Base-by-base conservation (phyloP, 2,329 filamentous ascomycete species). In the Dactylellina haptotyla region DNA sequence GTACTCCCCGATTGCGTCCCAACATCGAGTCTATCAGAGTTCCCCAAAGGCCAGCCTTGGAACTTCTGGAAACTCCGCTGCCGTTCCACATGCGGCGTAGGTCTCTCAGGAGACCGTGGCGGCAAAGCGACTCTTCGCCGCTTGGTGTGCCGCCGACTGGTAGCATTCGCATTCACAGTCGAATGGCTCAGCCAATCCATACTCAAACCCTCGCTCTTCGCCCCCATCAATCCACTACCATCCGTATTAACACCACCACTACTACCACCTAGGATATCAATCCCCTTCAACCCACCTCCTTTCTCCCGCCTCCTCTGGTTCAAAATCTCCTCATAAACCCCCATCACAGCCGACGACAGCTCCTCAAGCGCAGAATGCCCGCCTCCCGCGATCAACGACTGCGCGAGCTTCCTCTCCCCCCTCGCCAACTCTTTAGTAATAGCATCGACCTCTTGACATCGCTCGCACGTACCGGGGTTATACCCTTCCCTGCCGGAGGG, bases 311-410 rank as follows among this genome's bases (percentile, higher is more conserved):
- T 25, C 23, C 54, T 43, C 16, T 58, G 34, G 30, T 58, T 58
- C n/a, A 58, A 16, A 18, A 62, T 51, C 32, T 50, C 58, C n/a
- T 62, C 58, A 18, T 62, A 62, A 32, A 62, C 58, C 16, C 46
- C 28, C 28, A 62, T 41, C 14, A 62, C 43, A 28, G 45, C 58
- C 2, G 58, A 51, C 25, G 43, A 51, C 6, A 62, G 14, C 10
- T 62, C 58, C 20, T 62, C 58, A 9, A 50, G n/a, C 16, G 45
- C 58, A 1, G 45, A 51, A 10, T 51, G 43, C 10, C 41, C 23
- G 20, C 51, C 37, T 23, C 41, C 41, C 14, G 32, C 16, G 10
- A 46, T 46, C 18, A 58, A 18, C 10, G 39, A 43, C 20, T 58
- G 34, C 9, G 54, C 54, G 16, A 62, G 32, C 16, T 50, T 50